Base-by-base conservation (phyloP, 2,329 filamentous ascomycete genomes). In the Trichoderma asperellum region DNA sequence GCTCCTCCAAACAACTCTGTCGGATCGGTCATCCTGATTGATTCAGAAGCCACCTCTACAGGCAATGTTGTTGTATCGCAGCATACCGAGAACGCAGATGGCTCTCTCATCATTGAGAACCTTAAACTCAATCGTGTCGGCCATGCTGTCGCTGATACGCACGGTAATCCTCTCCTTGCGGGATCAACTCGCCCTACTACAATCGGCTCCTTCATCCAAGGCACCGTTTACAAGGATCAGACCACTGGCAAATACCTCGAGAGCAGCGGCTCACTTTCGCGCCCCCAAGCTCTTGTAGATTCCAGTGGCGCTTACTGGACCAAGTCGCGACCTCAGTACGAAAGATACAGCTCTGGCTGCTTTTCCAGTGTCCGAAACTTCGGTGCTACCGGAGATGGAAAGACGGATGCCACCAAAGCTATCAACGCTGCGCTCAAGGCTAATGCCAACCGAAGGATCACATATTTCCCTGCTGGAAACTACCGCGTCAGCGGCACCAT, bases 331-430 rank as follows among this genome's bases (percentile, higher is more conserved):
- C 70, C 70, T 16, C 70, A 71, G 47, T 71, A 70, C 49, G 70
- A 71, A 21, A 55, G 60, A 4, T 71, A 66, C 29, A 67, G 67
- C 62, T 65, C 70, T 4, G 53, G 60, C 29, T 71, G 70, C 56
- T 71, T 71, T 61, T 70, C 70, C 72, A 92, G 92, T 74, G 90
- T 92, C 37, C 87, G 85, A 78, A 89, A 92, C 72, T 92, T 86
- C 75, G 90, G 90, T 58, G 90, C 90, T 35, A 86, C 82, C 72
- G 89, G 89, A 80, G 86, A 85, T 77, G 85, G 82, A 68, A 78
- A 82, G 0, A 91, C 90, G n/a, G 93, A 97, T 78, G 93, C 96
- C 76, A 96, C 93, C 0, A 88, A 81, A 1, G 92, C 93, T 58
- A 95, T 97, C 84, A 96, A 96, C 82, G 80, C 82, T 67, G 92